Conservation (phyloP, 441 rosid species). For the Eutrema salsugineum region DNA sequence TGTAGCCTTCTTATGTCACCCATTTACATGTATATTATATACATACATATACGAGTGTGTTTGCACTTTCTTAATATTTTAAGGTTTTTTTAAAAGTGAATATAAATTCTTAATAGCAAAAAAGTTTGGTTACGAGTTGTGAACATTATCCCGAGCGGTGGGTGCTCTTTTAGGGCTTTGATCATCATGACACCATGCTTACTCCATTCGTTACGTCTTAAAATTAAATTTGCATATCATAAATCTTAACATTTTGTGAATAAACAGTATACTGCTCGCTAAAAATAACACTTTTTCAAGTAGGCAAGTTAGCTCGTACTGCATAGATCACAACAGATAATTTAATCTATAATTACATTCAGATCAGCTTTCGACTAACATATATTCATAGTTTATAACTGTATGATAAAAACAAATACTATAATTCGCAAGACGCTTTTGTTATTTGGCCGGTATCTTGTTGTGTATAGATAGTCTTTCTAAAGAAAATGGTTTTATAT, state of each 20-base stretch:
- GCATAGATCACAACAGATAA: background rate
- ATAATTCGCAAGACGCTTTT: background rate
- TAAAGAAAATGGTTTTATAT: background rate
- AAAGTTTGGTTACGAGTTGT: conserved; percentile 22
- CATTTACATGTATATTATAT: conserved; percentile 9
- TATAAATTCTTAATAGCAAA: conserved; percentile 3
- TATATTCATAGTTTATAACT: background rate
- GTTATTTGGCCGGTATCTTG: background rate
- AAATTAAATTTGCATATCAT: background rate
- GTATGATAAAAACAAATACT: background rate
- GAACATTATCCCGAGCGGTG: conserved; percentile 27
- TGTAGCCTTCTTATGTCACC: conserved; percentile 33
- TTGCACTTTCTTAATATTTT: conserved; percentile 30
- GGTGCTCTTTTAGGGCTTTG: conserved; percentile 34
- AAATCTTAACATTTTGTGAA: background rate
- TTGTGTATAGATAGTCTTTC: background rate
- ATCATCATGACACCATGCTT: conserved; percentile 34
- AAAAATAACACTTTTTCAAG: background rate
- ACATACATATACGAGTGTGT: conserved; percentile 26
- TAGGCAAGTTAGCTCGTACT: background rate
- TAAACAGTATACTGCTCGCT: background rate
- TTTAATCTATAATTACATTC: background rate
- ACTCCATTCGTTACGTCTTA: conserved; percentile 3
- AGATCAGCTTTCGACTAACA: conserved; percentile 3
- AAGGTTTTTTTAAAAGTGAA: conserved; percentile 19